Base-by-base conservation (phyloP, 495 filamentous ascomycete genomes). In the Annulohypoxylon stygium region DNA sequence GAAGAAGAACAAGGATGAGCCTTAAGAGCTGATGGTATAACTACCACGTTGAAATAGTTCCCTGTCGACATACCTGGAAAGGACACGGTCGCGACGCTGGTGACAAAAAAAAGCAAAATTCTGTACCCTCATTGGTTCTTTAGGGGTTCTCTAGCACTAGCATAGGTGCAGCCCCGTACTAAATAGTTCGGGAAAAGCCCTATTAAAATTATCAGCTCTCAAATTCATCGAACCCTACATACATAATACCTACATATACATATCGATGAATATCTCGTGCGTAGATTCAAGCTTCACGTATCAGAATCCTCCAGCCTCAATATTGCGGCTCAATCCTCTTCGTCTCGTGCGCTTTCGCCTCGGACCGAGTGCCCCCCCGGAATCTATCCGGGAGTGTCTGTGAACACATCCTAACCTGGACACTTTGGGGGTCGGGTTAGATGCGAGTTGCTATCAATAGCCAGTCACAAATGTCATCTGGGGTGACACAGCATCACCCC, bases 391-490 rank as follows among this genome's bases (percentile, higher is more conserved):
- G 61, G 37, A 61, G 26, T 61, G 23, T 48, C 39, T 45, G 41
- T 45, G 36, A 54, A 41, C 47, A 41, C 54, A 34, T 34, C 36
- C 55, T 33, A 53, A 63, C 43, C 16, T 43, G 60, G 58, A 71
- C 45, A 25, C 62, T 66, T 71, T 48, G 69, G 69, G 34, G 48
- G 26, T 63, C 62, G 62, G 62, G 55, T 67, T 50, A 71, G 62
- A 61, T 62, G 62, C 62, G 61, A 50, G 69, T 62, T 67, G 69
- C 62, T 61, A 67, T 67, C 69, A 67, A 58, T 43, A 41, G 39
- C 39, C 50, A 67, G 57, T 67, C 30, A 58, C 50, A 65, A 34
- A 71, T 65, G 55, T 55, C 62, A 71, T 71, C 62, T 71, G 33
- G 23, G 41, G 62, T 71, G 20, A 48, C 61, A 71, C 68, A 71